Evolutionary conservation across 2,329 filamentous ascomycete species (phyloP), one percentile per base, ranked within the genome.

Genomic region (Aureobasidium melanogenum): DNA sequence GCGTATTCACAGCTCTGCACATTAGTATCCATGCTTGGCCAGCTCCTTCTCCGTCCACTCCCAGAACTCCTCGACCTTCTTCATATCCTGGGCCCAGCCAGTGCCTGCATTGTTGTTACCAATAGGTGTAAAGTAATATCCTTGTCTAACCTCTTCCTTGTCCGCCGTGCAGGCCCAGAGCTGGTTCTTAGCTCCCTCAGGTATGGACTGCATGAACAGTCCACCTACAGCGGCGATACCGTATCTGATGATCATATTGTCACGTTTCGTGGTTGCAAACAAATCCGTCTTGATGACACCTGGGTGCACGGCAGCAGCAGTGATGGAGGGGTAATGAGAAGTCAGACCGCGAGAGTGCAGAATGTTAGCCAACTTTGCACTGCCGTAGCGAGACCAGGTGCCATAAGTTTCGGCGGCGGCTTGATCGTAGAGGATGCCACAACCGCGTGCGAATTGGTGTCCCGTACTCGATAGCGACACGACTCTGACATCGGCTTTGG

Each of bases 321-420:
- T 79, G 57, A 82, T 74, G 3, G 70, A 60, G 1, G 80, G 79
- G 63, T 81, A 77, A 0, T 71, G 72, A 15, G 67, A 62, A 0
- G 77, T 76, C 2, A 81, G 70, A 44, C 77, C 71, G 7, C 71
- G 66, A 0, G 77, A 70, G 65, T 75, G 80, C 0, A 81, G 73
- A 14, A 82, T 69, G 47, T 81, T 81, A 5, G 79, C 78, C 5
- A 82, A 72, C 64, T 82, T 82, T 34, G 74, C 75, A 44, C 77
- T 73, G 4, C 76, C 78, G 67, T 83, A 82, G 28, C 78, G 75
- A 4, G 61, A 62, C 64, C 69, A 73, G 0, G 73, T 71, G 2
- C 62, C 63, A 19, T 67, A 47, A 12, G 70, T 59, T 50, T 70
- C 66, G 69, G 15, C 64, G 24, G 34, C 38, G 58, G 10, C 51